Evolutionary conservation across 495 filamentous ascomycete genomes (phyloP).

Genomic region (Podospora conica): DNA sequence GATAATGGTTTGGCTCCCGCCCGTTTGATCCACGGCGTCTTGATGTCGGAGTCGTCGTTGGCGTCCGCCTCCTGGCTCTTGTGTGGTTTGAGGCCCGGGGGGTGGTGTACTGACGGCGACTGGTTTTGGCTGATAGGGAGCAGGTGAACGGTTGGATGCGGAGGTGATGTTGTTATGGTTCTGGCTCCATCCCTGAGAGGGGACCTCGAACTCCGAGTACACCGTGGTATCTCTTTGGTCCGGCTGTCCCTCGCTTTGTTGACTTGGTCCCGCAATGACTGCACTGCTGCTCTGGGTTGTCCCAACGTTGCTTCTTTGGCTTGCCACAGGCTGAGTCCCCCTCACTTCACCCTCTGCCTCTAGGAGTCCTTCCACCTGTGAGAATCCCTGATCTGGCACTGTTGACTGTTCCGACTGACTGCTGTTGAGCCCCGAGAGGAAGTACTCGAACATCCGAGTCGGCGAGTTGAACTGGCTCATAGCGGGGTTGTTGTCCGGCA

Average conservation of each 20-base stretch:
- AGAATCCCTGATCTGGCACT: background rate
- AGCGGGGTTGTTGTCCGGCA: conserved; percentile 25
- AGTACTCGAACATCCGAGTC: conserved; percentile 39
- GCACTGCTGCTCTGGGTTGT: too few species aligned
- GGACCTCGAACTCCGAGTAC: background rate
- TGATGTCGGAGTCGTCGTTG: background rate
- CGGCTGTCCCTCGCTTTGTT: background rate
- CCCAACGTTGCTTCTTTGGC: too few species aligned
- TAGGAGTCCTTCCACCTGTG: too few species aligned
- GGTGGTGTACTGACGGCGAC: background rate
- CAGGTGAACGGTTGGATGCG: background rate
- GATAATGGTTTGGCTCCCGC: conserved; percentile 6
- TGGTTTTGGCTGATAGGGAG: background rate
- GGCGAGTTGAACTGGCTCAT: conserved; percentile 32
- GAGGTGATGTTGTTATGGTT: background rate
- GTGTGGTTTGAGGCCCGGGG: background rate
- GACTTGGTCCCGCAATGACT: too few species aligned
- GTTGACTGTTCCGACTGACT: conserved; percentile 10
- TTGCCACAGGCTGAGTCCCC: background rate
- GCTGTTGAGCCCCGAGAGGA: conserved; percentile 27
- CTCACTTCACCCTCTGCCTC: too few species aligned
- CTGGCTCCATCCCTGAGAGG: background rate
- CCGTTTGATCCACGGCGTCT: too few species aligned
- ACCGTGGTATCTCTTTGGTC: background rate
- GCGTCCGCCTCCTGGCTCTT: background rate